phyloP scores from a whole-genome alignment of 2,329 filamentous ascomycete genomes.

The Aspergillaceae sp. region DNA sequence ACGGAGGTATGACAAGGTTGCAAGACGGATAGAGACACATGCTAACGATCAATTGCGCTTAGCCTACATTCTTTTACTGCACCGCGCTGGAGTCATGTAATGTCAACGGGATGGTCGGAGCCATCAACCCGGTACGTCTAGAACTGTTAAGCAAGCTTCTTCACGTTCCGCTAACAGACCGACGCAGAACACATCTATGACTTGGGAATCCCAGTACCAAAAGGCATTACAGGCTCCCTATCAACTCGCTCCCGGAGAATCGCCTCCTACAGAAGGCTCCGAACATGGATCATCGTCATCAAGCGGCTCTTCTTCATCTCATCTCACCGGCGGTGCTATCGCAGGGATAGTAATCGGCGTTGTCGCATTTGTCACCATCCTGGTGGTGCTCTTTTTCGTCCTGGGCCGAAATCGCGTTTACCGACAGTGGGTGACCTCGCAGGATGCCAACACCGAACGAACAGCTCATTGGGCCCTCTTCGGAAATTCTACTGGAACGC shows the following conservation, averaged over 20 bases:
- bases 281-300: slow-evolving; percentile 1
- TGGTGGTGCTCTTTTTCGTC: slow-evolving; percentile 36
- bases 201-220: slow-evolving; percentile 41
- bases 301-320: slow-evolving; percentile 5
- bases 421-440: slow-evolving; percentile 25
- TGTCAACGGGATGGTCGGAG: slow-evolving; percentile 62
- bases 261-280: slow-evolving; percentile 43
- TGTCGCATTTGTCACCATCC: slow-evolving; percentile 38
- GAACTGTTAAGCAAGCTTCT: neutral
- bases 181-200: slow-evolving; percentile 39
- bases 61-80: slow-evolving; percentile 62
- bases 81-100: slow-evolving; percentile 58
- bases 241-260: slow-evolving; percentile 50
- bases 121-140: slow-evolving; percentile 55
- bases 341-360: slow-evolving; percentile 52
- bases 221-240: slow-evolving; percentile 43
- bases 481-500: slow-evolving; percentile 2
- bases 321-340: slow-evolving; percentile 44
- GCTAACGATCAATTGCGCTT: neutral
- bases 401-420: slow-evolving; percentile 30
- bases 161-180: slow-evolving; percentile 4
- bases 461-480: slow-evolving; percentile 27
- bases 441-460: slow-evolving; percentile 24
- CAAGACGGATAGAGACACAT: too few species aligned
- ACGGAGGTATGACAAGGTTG: slow-evolving; percentile 33